Evolutionary conservation across 2,329 filamentous ascomycete genomes (phyloP).

Genomic region (Samsoniella hepiali): DNA sequence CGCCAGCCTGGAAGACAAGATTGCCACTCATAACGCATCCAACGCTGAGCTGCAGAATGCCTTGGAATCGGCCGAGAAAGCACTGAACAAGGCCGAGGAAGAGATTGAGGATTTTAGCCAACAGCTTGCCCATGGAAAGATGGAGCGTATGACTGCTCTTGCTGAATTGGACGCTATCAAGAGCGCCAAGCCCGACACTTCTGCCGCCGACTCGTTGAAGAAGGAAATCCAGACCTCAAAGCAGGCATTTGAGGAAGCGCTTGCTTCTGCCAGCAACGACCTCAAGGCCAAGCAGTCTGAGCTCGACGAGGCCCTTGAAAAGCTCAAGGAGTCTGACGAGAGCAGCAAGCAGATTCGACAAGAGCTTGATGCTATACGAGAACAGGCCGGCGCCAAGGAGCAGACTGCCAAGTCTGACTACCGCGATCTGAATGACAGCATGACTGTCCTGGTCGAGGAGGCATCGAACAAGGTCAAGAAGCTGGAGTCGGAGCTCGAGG

Average conservation of each 20-base stretch:
- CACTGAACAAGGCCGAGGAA: constrained; percentile 43
- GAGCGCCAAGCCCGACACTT: constrained; percentile 55
- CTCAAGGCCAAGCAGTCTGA: constrained; percentile 37
- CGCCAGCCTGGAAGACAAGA: constrained; percentile 34
- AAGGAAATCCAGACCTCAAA: constrained; percentile 48
- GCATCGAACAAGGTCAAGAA: constrained; percentile 52
- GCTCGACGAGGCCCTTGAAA: constrained; percentile 32
- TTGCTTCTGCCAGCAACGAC: constrained; percentile 33
- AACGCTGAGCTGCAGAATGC: constrained; percentile 36
- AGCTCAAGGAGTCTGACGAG: constrained; percentile 35
- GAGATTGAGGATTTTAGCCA: constrained; percentile 50
- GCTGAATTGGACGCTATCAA: constrained; percentile 58
- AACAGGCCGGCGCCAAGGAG: constrained; percentile 47
- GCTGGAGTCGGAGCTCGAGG: constrained; percentile 48
- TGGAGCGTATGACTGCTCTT: constrained; percentile 56
- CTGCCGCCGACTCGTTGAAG: constrained; percentile 50
- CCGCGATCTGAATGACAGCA: constrained; percentile 60
- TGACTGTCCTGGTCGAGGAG: constrained; percentile 59
- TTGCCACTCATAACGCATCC: constrained; percentile 35
- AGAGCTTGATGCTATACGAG: constrained; percentile 51
- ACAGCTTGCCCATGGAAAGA: constrained; percentile 57
- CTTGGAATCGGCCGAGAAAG: constrained; percentile 39
- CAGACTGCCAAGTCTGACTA: constrained; percentile 60
- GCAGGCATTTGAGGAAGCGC: constrained; percentile 43
- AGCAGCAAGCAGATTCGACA: constrained; percentile 49